Evolutionary conservation across 345 rosid species (phyloP), one percentile per base, ranked within the genome.

Genomic region (Nephelium lappaceum): DNA sequence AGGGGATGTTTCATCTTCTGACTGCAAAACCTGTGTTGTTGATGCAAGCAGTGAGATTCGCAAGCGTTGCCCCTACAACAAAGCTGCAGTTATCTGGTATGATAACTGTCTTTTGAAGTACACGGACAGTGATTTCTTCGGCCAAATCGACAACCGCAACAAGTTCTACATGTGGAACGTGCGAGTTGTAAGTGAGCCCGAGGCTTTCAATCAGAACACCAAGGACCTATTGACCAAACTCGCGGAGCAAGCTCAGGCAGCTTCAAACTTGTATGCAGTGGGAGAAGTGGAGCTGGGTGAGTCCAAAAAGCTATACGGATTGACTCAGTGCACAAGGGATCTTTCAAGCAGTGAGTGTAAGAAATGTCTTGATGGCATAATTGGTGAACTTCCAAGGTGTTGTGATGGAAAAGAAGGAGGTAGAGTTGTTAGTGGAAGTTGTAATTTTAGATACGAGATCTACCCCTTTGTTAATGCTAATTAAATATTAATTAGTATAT

Each of bases 361-460:
- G 83, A 74, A 83, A 51, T 85, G 90, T 81, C 84, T 87, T 0
- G 84, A 82, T 25, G 84, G 79, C 2, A 82, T 81, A 10, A 82
- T 87, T 10, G 77, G 68, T 27, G 85, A 81, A 61, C 83, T 87
- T 68, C 87, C 84, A 24, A 84, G 75, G 47, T 87, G 90, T 19
- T 87, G 88, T 71, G 87, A 87, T 25, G 88, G 85, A 49, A 85
- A 83, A 79, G 71, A 85, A 83, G 90, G 90, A 16, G 90, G 90
- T 12, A 80, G 86, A 53, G 85, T 87, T 73, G 81, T 87, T 16
- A 71, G 85, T 42, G 90, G 90, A 55, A 87, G 88, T n/a, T 87
- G 90, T 55, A 87, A 85, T 64, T 77, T 87, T 51, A 78, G 85
- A 78, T 87, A 85, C 39, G 88, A 87, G 83, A 87, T 85, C 31